Evolutionary conservation across 345 rosid genomes (phyloP).

Genomic region (Gossypium longicalyx): DNA sequence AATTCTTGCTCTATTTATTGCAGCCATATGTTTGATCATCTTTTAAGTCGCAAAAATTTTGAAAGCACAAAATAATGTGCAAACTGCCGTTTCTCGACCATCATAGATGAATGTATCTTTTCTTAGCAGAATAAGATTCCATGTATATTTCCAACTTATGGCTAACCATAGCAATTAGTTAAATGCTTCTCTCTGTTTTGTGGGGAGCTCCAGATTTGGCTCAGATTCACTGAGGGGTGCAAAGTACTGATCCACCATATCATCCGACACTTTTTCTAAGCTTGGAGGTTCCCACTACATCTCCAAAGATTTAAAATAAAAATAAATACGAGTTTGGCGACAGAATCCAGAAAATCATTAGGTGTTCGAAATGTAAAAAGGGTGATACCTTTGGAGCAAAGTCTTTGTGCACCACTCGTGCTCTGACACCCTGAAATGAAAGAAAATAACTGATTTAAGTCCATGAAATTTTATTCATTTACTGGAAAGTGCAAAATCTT

Average conservation of each 20-base stretch:
- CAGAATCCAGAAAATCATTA: neutral
- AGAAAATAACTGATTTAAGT: neutral
- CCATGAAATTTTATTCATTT: conserved; percentile 1
- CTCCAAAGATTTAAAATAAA: neutral
- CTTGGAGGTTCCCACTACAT: conserved; percentile 86
- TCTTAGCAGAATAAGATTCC: neutral
- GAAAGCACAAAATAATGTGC: neutral
- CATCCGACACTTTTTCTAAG: conserved; percentile 60
- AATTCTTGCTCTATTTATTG: neutral
- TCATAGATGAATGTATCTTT: neutral
- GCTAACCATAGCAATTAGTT: conserved; percentile 16
- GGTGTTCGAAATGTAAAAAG: neutral
- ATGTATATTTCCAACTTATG: neutral
- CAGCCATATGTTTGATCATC: neutral
- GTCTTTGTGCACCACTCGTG: conserved; percentile 79
- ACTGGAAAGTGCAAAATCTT: neutral
- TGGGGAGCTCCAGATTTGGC: conserved; percentile 76
- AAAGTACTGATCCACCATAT: conserved; percentile 82
- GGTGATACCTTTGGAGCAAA: conserved; percentile 60
- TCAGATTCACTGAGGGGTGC: conserved; percentile 47
- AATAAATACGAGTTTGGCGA: neutral
- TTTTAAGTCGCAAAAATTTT: neutral
- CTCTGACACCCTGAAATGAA: conserved; percentile 65
- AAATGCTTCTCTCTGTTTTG: conserved; percentile 74
- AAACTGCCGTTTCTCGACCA: neutral